Evolutionary conservation across 2,329 filamentous ascomycete genomes (phyloP).

Genomic region (Cercospora sp.): DNA sequence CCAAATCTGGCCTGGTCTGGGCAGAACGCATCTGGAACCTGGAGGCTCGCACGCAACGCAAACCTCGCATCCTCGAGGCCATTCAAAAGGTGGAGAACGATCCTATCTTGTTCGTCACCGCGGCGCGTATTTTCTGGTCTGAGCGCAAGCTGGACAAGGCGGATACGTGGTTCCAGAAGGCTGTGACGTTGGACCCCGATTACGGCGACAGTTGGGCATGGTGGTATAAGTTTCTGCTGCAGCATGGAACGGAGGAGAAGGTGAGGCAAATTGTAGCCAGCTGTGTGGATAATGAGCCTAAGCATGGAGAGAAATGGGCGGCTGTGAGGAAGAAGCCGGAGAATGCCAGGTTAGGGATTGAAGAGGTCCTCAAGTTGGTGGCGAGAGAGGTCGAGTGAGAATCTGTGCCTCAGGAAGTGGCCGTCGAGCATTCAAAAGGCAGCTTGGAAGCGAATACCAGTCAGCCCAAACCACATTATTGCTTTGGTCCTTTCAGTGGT

Average conservation of each 20-base stretch:
- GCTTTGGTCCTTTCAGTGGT: neutral
- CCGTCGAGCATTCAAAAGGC: neutral
- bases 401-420: neutral
- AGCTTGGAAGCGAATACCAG: neutral
- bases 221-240: conserved; percentile 90
- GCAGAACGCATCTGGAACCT: conserved; percentile 94
- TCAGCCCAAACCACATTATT: neutral
- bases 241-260: conserved; percentile 96
- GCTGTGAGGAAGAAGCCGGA: conserved; percentile 78
- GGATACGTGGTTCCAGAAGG: conserved; percentile 96
- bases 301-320: conserved; percentile 93
- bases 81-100: conserved; percentile 98
- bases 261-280: conserved; percentile 78
- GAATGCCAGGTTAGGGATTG: conserved; percentile 71
- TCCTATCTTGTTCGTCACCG: conserved; percentile 81
- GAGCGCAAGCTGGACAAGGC: conserved; percentile 92
- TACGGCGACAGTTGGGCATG: conserved; percentile 94
- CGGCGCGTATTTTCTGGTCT: conserved; percentile 93
- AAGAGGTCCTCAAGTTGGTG: conserved; percentile 82
- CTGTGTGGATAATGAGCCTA: conserved; percentile 79
- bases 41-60: conserved; percentile 86
- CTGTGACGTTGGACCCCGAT: conserved; percentile 82
- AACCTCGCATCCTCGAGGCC: conserved; percentile 85
- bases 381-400: conserved; percentile 46
- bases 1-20: conserved; percentile 85